Percentiles rank a stretch among this genome's conserved stretches.
phyloP scores from a whole-genome alignment of 495 filamentous ascomycete genomes.

The Penicillium cosmopolitanum region DNA sequence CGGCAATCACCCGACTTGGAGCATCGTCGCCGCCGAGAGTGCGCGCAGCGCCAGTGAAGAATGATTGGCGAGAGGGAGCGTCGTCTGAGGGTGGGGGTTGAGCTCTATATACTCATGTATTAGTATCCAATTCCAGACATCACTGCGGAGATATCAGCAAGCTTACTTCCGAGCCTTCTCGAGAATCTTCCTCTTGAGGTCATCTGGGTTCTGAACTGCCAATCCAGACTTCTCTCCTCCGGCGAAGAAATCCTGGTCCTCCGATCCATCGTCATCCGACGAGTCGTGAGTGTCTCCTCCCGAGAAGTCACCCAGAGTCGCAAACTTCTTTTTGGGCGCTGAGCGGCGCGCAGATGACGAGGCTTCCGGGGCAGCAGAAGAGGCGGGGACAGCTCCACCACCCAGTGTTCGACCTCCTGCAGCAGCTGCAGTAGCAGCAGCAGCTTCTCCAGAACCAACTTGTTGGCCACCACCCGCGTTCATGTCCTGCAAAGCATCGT shows the following conservation, averaged over 20 bases:
- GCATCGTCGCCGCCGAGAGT: conserved; percentile 90
- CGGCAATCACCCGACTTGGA: conserved; percentile 71
- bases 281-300: conserved; percentile 58
- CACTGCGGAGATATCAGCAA: background rate
- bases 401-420: conserved; percentile 37
- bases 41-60: conserved; percentile 80
- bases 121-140: background rate
- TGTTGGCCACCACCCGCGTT: conserved; percentile 36
- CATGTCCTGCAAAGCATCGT: conserved; percentile 55
- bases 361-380: conserved; percentile 36
- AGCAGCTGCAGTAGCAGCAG: conserved; percentile 14
- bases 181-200: conserved; percentile 75
- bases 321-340: conserved; percentile 55
- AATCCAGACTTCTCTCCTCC: conserved; percentile 96
- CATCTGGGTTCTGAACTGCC: conserved; percentile 88
- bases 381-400: conserved; percentile 32
- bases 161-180: conserved; percentile 78
- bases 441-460: conserved; percentile 31
- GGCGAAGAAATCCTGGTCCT: conserved; percentile 82
- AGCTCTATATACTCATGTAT: conserved; percentile 47
- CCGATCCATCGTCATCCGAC: conserved; percentile 63
- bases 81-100: conserved; percentile 62
- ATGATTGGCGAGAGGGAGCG: conserved; percentile 52
- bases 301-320: conserved; percentile 57
- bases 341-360: conserved; percentile 37